Base-by-base conservation (phyloP, 305 asterid species). In the Plantago rigida region DNA sequence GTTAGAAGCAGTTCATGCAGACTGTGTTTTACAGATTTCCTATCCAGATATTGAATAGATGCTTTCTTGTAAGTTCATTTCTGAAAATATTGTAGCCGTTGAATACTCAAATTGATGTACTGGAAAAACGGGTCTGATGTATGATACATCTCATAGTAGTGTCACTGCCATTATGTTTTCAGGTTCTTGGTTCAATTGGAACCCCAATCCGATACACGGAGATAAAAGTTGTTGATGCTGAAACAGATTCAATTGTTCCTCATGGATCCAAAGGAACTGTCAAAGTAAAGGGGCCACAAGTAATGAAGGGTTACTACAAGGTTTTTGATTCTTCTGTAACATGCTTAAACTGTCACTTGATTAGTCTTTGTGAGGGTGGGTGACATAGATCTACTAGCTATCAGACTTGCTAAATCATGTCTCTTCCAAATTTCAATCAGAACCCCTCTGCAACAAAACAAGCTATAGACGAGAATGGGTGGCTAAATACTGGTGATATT, bases 271-370 rank as follows among this genome's bases (percentile, higher is more conserved):
- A 78, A 70, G 99, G 99, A 76, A 79, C 85, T 34, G 82, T 92
- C 73, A 83, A 92, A 83, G 87, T 66, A 69, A 82, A 82, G 77
- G 99, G 99, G 13, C 97, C 95, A 56, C 94, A 71, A 78, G 80
- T 92, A 65, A 92, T 92, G 97, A 82, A 80, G 67, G 97, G 97
- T 62, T 92, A 92, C 67, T 92, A 84, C 78, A 88, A 88, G 95
- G 98, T 91, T 45, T 10, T 47, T 15, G 45, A 47, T 31, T 51
- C 34, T 48, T 26, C 19, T 55, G 45, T 54, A 15, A 39, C 29
- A 45, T 28, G 29, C 51, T 13, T 47, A 55, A 10, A 6, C 22
- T 51, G 57, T 51, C 39, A 51, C 15, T 51, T 28, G n/a, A 22
- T 36, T 36, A 5, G 42, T 36, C 9, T 7, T 36, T 36, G 42